Evolutionary conservation across 345 rosid genomes (phyloP), one percentile per base, ranked within the genome.

Genomic region (Eucalyptus marginata): DNA sequence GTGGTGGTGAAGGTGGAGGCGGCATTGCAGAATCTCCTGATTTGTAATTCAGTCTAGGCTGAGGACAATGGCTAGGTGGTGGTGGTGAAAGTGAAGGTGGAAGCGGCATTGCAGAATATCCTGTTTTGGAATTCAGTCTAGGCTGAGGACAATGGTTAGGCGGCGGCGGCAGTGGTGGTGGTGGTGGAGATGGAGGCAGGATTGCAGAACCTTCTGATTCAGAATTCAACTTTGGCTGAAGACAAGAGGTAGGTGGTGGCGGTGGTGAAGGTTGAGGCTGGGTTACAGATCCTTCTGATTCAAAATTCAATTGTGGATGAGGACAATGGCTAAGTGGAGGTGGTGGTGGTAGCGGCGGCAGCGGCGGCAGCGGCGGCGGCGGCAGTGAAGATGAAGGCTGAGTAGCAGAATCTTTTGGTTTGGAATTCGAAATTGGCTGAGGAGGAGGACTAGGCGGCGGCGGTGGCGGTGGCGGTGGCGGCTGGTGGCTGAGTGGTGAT

Each of bases 311-410:
- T 10, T 36, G 43, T 76, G 83, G 27, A 43, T 36, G 83, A 36
- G 47, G 46, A 76, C 83, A 76, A 36, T 76, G 83, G 83, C 5
- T 76, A 36, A 4, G 27, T 13, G 10, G 22, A 4, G 79, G 79
- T 8, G 79, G 22, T 10, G 66, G 14, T 3, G 7, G 64, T 12
- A 3, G n/a, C 1, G 1, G 27, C 31, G 15, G n/a, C 3, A 7
- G n/a, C n/a, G n/a, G n/a, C n/a, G n/a, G n/a, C 2, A 5, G 83
- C 1, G 25, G 81, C 0, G 13, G 80, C 3, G 3, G 24, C 4
- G 3, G 25, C 12, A 43, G 81, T 10, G 25, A 71, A 33, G 81
- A 36, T 40, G 46, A 20, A 76, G 14, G 46, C 83, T 36, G 83
- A 76, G 83, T 76, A 76, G 47, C 83, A 18, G 83, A 36, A 76